A percentile compares a stretch with the other conserved stretches of the same genome.
Evolutionary conservation across 768 basidiomycete species (phyloP).

Genomic region (Chalciporus pseudorubinellus): DNA sequence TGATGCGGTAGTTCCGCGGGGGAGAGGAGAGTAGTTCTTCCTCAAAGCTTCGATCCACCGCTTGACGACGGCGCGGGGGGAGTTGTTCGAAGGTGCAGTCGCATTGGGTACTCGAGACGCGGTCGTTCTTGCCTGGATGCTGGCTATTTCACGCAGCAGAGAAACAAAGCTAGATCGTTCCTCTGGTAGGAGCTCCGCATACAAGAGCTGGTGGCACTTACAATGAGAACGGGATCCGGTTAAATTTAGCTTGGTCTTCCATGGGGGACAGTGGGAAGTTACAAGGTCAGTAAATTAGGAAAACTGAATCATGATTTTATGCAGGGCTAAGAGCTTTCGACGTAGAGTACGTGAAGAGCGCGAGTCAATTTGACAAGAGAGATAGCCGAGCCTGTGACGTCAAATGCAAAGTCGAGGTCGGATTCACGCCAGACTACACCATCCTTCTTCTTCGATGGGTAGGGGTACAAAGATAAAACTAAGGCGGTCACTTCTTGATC

Average conservation of each 20-base stretch:
- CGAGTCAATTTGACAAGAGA: too few species aligned
- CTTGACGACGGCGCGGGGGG: constrained; percentile 40
- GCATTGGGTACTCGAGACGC: constrained; percentile 12
- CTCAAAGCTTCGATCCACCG: constrained; percentile 47
- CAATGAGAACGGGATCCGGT: constrained; percentile 44
- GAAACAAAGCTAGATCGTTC: constrained; percentile 44
- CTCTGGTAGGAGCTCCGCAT: constrained; percentile 2
- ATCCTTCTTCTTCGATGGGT: too few species aligned
- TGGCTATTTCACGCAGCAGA: constrained; percentile 45
- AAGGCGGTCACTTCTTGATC: too few species aligned
- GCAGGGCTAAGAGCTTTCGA: neutral
- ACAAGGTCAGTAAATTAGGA: too few species aligned
- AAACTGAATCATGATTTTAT: neutral
- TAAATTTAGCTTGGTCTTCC: constrained; percentile 12
- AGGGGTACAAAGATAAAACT: too few species aligned
- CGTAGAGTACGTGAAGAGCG: too few species aligned
- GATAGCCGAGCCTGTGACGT: too few species aligned
- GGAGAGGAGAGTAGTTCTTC: constrained; percentile 45
- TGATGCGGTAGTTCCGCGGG: constrained; percentile 51
- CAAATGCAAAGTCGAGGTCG: too few species aligned
- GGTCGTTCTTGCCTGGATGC: constrained; percentile 22
- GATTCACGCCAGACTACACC: too few species aligned
- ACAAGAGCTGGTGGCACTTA: constrained; percentile 22
- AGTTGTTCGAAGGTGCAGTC: constrained; percentile 20
- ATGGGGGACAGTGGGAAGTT: constrained; percentile 1